Evolutionary conservation across 345 rosid genomes (phyloP).

Genomic region (Mercurialis annua): DNA sequence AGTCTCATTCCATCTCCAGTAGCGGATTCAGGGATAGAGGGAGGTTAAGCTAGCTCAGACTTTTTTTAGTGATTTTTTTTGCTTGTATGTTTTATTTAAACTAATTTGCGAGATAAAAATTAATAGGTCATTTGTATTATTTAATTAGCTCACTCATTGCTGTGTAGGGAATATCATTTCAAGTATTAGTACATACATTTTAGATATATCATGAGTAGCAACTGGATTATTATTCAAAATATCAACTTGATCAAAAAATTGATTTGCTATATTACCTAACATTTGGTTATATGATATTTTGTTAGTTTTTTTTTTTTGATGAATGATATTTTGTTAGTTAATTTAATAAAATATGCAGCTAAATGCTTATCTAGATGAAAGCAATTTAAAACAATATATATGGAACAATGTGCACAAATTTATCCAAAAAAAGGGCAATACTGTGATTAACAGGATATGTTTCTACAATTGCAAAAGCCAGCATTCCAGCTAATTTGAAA

Average conservation of each 20-base stretch:
- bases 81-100: no score
- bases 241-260: background rate
- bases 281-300: background rate
- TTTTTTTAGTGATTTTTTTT: no score
- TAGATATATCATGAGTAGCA: background rate
- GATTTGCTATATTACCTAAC: background rate
- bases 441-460: background rate
- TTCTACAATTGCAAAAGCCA: background rate
- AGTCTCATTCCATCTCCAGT: no score
- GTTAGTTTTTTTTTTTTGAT: no score
- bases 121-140: no score
- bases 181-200: background rate
- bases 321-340: no score
- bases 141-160: no score
- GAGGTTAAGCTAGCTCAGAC: no score
- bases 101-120: no score
- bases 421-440: slow-evolving; percentile 5
- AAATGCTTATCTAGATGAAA: slow-evolving; percentile 3
- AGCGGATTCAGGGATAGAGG: no score
- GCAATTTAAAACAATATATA: background rate
- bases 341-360: background rate
- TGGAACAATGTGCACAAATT: background rate
- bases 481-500: background rate
- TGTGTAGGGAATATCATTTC: slow-evolving; percentile 1
- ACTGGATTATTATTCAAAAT: background rate